phyloP scores from a whole-genome alignment of 1,139 yeast species.

The Scheffersomyces quercinus region DNA sequence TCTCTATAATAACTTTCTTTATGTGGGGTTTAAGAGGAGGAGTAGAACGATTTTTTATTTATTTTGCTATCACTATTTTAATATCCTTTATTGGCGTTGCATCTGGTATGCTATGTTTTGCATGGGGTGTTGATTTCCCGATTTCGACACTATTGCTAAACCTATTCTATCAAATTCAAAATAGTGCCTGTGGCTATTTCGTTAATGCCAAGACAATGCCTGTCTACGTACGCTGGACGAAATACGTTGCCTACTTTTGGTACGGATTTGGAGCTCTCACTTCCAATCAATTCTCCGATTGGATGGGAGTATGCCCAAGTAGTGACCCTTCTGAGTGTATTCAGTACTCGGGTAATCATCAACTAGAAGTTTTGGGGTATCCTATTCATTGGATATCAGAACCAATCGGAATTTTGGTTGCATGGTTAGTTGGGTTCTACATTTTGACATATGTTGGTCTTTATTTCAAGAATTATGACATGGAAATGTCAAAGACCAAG shows the following conservation, averaged over 20 bases:
- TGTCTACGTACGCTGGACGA: conserved; percentile 26
- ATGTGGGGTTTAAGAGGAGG: conserved; percentile 26
- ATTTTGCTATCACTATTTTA: conserved; percentile 17
- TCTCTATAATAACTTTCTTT: conserved; percentile 21
- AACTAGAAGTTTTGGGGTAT: conserved; percentile 18
- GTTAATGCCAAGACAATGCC: conserved; percentile 27
- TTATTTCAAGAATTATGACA: conserved; percentile 18
- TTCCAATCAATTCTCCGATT: conserved; percentile 21
- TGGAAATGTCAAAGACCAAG: conserved; percentile 20
- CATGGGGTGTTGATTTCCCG: conserved; percentile 18
- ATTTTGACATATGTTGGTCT: conserved; percentile 14
- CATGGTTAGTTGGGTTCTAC: conserved; percentile 21
- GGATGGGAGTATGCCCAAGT: conserved; percentile 22
- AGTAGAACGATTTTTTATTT: conserved; percentile 18
- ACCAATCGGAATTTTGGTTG: conserved; percentile 20
- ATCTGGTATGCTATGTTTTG: conserved; percentile 21
- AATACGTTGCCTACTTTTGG: conserved; percentile 27
- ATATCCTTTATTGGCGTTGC: conserved; percentile 22
- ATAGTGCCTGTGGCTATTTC: conserved; percentile 27
- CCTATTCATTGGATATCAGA: conserved; percentile 22
- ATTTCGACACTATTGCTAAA: conserved; percentile 18
- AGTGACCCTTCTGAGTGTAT: conserved; percentile 11
- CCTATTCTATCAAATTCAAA: conserved; percentile 24
- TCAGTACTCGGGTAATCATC: conserved; percentile 22
- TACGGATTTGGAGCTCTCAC: conserved; percentile 25